These are phyloP conservation scores for Crithidia bombi DNA, from an alignment of 208 protist genomes.

Conservation along the genomic window DNA sequence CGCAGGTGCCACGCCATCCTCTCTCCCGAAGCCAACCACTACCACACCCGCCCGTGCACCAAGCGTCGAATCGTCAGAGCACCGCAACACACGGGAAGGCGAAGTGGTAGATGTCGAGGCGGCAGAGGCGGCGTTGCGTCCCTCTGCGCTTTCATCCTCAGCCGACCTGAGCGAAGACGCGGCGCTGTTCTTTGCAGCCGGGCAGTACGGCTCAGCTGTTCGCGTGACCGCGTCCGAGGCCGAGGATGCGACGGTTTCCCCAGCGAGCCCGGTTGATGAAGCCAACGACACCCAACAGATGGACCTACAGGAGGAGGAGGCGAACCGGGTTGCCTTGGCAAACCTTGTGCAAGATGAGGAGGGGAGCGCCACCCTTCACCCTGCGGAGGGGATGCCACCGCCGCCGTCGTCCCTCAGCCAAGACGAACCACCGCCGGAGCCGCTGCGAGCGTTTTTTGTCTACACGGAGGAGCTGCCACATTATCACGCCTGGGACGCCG, in stretches of 20 bases:
- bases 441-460: slow-evolving; percentile 7
- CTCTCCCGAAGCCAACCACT: too few relatives aligned
- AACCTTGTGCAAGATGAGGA: background rate
- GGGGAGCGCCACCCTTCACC: background rate
- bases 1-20: too few relatives aligned
- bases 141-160: background rate
- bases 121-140: background rate
- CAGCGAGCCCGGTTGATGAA: background rate
- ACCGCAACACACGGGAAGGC: background rate
- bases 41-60: too few relatives aligned
- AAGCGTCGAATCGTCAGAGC: too few relatives aligned
- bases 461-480: slow-evolving; percentile 15
- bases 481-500: slow-evolving; percentile 11
- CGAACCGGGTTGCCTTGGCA: background rate
- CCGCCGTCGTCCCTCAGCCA: background rate
- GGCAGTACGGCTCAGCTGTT: background rate
- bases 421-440: slow-evolving; percentile 3
- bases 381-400: too few relatives aligned
- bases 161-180: slow-evolving; percentile 2
- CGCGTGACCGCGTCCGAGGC: background rate
- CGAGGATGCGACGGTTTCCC: too few relatives aligned
- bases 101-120: background rate
- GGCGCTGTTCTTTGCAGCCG: background rate
- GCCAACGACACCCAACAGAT: background rate
- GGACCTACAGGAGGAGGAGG: slow-evolving; percentile 3